Base-by-base conservation (phyloP, 2,329 filamentous ascomycete species). In the Curvularia spicifera region DNA sequence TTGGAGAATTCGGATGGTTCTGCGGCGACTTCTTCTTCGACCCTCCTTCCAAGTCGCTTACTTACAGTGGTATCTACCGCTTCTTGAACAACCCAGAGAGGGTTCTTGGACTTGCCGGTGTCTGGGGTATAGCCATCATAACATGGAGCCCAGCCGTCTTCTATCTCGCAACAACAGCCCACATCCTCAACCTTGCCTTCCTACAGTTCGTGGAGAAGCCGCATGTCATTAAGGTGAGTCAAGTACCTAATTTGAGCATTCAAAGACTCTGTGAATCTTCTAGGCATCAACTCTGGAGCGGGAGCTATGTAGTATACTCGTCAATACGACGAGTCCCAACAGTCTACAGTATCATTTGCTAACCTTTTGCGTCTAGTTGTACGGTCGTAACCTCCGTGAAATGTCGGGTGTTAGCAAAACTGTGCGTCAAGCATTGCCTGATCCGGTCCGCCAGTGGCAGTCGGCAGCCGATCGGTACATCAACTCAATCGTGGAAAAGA, bases 51-150 rank as follows among this genome's bases (percentile, higher is more conserved):
- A 96, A 95, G 78, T 74, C 71, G 31, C 83, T 98, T 61, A 98
- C 91, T 0, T 99, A 99, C 78, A 93, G 90, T 67, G 96, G 94
- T 61, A 99, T 99, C 70, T 99, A 99, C 77, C 92, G 95, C 47
- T 99, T 96, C 79, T 83, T 99, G 66, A 99, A 99, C 80, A 99
- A 98, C 72, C 95, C 95, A 0, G 95, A 99, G 77, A 89, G 94
- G 56, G 89, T 98, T 39, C 89, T 99, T 64, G 95, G 95, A 28
- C 88, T 96, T 5, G 94, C 94, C 18, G 95, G 93, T n/a, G 84
- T 97, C 6, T 99, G 94, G 94, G 95, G 95, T 51, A 88, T 93
- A 28, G 94, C 93, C 6, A 85, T 98, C 48, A 96, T 99, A 70
- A 97, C 94, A 0, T 93, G 91, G 84, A 97, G 91, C 76, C 86